These are phyloP conservation scores for Candida nonsorbophila DNA, from an alignment of 805 yeast genomes.

Conservation along the genomic window DNA sequence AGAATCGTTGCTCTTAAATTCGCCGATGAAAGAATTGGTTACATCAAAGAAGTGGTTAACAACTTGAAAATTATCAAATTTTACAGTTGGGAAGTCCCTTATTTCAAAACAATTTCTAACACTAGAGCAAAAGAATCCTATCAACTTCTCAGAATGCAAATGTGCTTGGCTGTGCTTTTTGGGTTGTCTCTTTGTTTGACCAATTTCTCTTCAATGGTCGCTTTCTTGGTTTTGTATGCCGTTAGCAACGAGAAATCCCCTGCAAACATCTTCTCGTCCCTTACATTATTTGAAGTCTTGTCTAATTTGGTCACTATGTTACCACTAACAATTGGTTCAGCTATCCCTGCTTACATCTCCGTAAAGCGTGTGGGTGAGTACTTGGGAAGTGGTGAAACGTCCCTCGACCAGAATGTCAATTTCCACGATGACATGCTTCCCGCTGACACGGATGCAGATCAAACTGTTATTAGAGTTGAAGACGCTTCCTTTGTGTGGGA, in stretches of 20 bases:
- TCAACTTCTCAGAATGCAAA: constrained; percentile 57
- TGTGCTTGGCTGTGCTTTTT: constrained; percentile 53
- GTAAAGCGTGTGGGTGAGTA: constrained; percentile 51
- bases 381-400: constrained; percentile 38
- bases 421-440: constrained; percentile 18
- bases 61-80: constrained; percentile 78
- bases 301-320: constrained; percentile 59
- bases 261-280: constrained; percentile 63
- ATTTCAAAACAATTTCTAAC: constrained; percentile 47
- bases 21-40: constrained; percentile 73
- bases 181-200: constrained; percentile 68
- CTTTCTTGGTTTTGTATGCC: constrained; percentile 34
- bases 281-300: constrained; percentile 60
- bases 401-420: constrained; percentile 28
- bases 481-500: constrained; percentile 28
- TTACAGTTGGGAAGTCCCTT: constrained; percentile 90
- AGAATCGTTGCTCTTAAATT: constrained; percentile 53
- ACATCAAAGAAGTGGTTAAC: constrained; percentile 71
- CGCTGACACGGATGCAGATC: constrained; percentile 9
- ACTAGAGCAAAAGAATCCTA: constrained; percentile 59
- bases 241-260: constrained; percentile 35
- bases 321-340: constrained; percentile 64
- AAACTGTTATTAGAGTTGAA: constrained; percentile 15
- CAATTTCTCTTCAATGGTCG: constrained; percentile 61
- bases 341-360: constrained; percentile 62